Conservation (phyloP, 2,329 filamentous ascomycete genomes). For the Colletotrichum sp. region DNA sequence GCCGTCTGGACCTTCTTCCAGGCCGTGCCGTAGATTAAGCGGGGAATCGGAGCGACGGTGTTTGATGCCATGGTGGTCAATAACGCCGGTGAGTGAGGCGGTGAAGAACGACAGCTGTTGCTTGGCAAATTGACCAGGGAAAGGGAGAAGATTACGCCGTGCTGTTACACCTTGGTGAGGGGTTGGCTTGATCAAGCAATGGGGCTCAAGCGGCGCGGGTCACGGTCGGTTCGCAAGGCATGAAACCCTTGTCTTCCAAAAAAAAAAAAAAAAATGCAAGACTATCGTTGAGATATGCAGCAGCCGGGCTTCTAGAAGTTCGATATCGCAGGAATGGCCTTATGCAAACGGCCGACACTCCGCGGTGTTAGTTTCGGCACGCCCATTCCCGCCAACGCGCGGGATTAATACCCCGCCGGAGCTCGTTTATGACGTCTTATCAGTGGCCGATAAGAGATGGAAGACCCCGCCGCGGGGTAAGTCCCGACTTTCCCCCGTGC, state of each 20-base stretch:
- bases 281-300: neutral
- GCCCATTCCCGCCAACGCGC: neutral
- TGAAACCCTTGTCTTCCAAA: neutral
- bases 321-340: neutral
- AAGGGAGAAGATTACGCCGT: neutral
- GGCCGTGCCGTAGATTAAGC: constrained; percentile 79
- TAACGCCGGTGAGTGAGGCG: neutral
- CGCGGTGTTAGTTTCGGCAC: neutral
- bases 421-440: constrained; percentile 13
- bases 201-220: neutral
- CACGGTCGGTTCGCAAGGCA: neutral
- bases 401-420: neutral
- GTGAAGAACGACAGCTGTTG: neutral
- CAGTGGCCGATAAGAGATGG: neutral
- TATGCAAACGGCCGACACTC: neutral
- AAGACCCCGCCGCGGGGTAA: constrained; percentile 12
- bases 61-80: neutral
- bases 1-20: constrained; percentile 78
- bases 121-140: neutral
- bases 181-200: neutral
- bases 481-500: neutral
- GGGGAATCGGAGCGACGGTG: constrained; percentile 43
- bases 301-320: neutral
- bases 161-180: neutral
- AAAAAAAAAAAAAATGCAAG: neutral